phyloP scores from a whole-genome alignment of 2,329 filamentous ascomycete genomes.

The Epichloe sp. region DNA sequence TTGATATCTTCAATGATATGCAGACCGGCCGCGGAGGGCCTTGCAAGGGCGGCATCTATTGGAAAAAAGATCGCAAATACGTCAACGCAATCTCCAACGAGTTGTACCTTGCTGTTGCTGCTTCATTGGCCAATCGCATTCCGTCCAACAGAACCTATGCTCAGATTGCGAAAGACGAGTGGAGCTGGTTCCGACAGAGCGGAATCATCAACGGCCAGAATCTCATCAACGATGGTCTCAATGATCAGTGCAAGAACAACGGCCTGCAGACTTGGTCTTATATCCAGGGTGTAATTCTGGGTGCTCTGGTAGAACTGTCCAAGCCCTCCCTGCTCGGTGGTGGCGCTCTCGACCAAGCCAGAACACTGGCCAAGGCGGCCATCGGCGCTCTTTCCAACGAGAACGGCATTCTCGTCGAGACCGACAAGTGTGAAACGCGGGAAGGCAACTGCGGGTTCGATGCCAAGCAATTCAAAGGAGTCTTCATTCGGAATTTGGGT shows the following conservation, averaged over 20 bases:
- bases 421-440: conserved; percentile 21
- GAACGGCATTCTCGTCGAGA: conserved; percentile 32
- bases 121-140: conserved; percentile 39
- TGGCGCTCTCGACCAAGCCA: conserved; percentile 28
- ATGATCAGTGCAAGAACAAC: conserved; percentile 36
- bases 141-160: conserved; percentile 29
- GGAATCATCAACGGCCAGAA: conserved; percentile 38
- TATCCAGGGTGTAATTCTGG: conserved; percentile 45
- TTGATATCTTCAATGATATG: conserved; percentile 43
- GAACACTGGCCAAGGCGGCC: conserved; percentile 38
- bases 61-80: conserved; percentile 37
- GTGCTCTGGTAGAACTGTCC: conserved; percentile 38
- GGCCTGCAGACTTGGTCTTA: conserved; percentile 39
- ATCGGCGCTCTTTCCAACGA: conserved; percentile 30
- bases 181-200: conserved; percentile 36
- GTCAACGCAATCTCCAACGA: conserved; percentile 47
- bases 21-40: conserved; percentile 30
- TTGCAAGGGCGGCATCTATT: conserved; percentile 41
- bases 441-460: conserved; percentile 29
- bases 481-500: conserved; percentile 52
- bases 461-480: conserved; percentile 56
- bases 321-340: conserved; percentile 26
- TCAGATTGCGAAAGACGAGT: conserved; percentile 33
- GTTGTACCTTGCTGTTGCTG: conserved; percentile 40
- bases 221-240: conserved; percentile 41